Conservation (phyloP, 352 stramenopile species). For the Plasmopara halstedii region DNA sequence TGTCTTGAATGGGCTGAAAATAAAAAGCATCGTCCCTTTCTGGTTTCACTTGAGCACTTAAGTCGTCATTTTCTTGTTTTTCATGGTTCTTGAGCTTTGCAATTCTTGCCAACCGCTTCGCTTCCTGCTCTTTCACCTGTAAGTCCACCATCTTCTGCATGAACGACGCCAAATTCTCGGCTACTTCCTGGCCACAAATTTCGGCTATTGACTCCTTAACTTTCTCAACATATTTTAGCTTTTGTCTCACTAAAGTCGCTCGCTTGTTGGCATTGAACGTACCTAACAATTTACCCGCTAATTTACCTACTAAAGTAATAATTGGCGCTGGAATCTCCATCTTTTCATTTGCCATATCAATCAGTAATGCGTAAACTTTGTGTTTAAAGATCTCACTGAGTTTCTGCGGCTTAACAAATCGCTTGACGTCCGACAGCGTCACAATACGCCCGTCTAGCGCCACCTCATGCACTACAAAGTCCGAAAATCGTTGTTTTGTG, state of each 20-base stretch:
- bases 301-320: conserved; percentile 47
- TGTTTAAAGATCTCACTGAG: conserved; percentile 78
- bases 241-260: conserved; percentile 15
- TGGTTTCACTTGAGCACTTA: neutral
- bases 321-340: conserved; percentile 32
- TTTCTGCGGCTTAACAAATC: conserved; percentile 48
- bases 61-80: conserved; percentile 6
- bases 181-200: conserved; percentile 42
- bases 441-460: conserved; percentile 44
- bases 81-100: conserved; percentile 10
- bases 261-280: conserved; percentile 65
- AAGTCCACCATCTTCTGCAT: conserved; percentile 34
- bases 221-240: conserved; percentile 36
- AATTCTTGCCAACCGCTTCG: conserved; percentile 14
- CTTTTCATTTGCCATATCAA: conserved; percentile 28
- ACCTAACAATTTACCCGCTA: conserved; percentile 47
- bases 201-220: conserved; percentile 31
- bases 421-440: conserved; percentile 54
- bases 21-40: conserved; percentile 39
- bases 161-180: conserved; percentile 31
- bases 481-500: conserved; percentile 87
- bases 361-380: conserved; percentile 51
- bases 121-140: conserved; percentile 21
- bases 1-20: conserved; percentile 69
- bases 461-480: conserved; percentile 89